Percentiles rank a stretch among this genome's conserved stretches.
These are phyloP conservation scores for Phymatotrichopsis omnivora DNA, from an alignment of 2,329 filamentous ascomycete species.

Conservation along the genomic window DNA sequence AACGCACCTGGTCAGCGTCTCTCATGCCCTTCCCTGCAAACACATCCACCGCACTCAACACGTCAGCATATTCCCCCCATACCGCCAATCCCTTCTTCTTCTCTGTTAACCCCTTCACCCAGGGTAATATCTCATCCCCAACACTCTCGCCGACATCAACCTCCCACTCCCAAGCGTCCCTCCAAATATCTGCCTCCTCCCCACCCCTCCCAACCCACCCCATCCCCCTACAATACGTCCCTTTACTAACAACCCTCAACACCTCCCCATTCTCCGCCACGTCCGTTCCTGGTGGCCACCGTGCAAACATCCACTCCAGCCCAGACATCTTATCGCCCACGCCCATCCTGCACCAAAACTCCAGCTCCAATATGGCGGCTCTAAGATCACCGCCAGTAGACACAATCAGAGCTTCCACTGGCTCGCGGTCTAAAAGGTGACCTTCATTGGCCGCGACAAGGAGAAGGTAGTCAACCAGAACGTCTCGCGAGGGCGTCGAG, in stretches of 20 bases:
- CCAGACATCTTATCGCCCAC: constrained; percentile 83
- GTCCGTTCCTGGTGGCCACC: constrained; percentile 64
- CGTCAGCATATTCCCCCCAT: constrained; percentile 47
- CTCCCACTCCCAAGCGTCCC: constrained; percentile 58
- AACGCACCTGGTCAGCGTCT: constrained; percentile 35
- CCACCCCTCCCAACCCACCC: constrained; percentile 51
- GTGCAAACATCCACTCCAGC: constrained; percentile 76
- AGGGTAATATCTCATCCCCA: constrained; percentile 35
- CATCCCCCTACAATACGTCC: constrained; percentile 69
- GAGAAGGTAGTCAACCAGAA: constrained; percentile 70
- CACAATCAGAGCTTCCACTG: constrained; percentile 60
- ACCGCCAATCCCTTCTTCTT: constrained; percentile 39
- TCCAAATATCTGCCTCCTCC: constrained; percentile 52
- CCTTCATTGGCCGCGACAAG: constrained; percentile 81
- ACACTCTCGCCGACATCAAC: constrained; percentile 47
- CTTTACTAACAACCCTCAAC: constrained; percentile 68
- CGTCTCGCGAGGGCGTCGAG: constrained; percentile 50
- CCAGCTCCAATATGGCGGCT: constrained; percentile 69
- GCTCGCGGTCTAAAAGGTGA: constrained; percentile 59
- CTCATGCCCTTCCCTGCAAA: constrained; percentile 44
- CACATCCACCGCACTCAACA: constrained; percentile 57
- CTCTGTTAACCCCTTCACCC: constrained; percentile 18
- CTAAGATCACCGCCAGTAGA: constrained; percentile 64
- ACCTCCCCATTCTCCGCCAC: constrained; percentile 55
- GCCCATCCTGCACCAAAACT: constrained; percentile 96